Evolutionary conservation across 345 rosid species (phyloP).

Genomic region (Cardamine occulta): DNA sequence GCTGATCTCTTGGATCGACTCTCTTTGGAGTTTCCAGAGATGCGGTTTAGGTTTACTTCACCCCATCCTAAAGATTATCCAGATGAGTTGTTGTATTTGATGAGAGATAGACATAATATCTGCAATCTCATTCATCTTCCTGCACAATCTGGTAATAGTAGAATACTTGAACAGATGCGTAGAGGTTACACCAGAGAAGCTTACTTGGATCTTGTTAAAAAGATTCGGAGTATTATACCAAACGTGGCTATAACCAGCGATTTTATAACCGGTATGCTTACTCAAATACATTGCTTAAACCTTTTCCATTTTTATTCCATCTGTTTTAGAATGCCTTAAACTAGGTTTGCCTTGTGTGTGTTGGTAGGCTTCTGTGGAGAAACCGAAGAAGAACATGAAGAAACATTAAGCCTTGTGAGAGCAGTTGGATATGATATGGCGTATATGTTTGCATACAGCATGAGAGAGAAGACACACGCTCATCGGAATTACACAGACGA

Average conservation of each 20-base stretch:
- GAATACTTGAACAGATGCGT: conserved; percentile 78
- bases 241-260: conserved; percentile 88
- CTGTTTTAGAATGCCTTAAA: conserved; percentile 1
- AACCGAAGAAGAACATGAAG: conserved; percentile 87
- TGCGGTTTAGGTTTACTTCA: conserved; percentile 94
- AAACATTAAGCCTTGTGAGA: conserved; percentile 68
- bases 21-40: conserved; percentile 88
- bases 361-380: conserved; percentile 88
- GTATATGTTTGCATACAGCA: conserved; percentile 98
- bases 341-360: not conserved
- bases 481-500: conserved; percentile 74
- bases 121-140: conserved; percentile 89
- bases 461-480: conserved; percentile 95
- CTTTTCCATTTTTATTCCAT: not conserved
- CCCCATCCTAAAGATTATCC: conserved; percentile 98
- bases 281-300: conserved; percentile 16
- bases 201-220: conserved; percentile 85
- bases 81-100: conserved; percentile 72
- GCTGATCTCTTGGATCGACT: conserved; percentile 88
- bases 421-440: conserved; percentile 91
- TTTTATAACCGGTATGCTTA: conserved; percentile 75
- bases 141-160: conserved; percentile 86
- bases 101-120: conserved; percentile 80
- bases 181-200: conserved; percentile 92
- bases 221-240: conserved; percentile 75